phyloP scores from a whole-genome alignment of 441 rosid species.

The Pelargonium exstipulatum region DNA sequence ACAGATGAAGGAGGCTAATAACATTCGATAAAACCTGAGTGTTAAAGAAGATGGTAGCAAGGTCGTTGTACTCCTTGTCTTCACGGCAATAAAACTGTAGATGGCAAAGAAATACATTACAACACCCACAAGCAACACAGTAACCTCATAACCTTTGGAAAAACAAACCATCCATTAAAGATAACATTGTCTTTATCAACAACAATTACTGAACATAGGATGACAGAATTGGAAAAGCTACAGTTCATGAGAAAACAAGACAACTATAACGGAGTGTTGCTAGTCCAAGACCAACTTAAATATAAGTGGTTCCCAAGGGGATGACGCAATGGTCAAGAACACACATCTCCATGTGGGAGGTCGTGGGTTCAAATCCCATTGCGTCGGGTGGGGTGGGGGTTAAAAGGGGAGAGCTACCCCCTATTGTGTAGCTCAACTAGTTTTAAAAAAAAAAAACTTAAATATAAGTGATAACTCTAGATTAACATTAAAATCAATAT shows the following conservation, averaged over 20 bases:
- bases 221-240: not conserved
- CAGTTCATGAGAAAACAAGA: not conserved
- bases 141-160: not conserved
- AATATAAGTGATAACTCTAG: not conserved
- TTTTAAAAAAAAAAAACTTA: too few species aligned
- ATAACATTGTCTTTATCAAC: not conserved
- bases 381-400: too few species aligned
- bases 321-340: too few species aligned
- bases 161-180: not conserved
- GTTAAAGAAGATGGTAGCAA: constrained; percentile 94
- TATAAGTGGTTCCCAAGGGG: too few species aligned
- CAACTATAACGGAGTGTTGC: not conserved
- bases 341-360: too few species aligned
- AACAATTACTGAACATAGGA: not conserved
- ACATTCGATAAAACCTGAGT: constrained; percentile 59
- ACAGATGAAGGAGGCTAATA: constrained; percentile 6
- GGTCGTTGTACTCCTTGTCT: constrained; percentile 84
- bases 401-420: too few species aligned
- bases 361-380: too few species aligned
- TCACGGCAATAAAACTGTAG: constrained; percentile 81
- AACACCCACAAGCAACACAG: constrained; percentile 15
- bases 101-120: constrained; percentile 18
- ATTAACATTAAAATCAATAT: not conserved
- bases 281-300: not conserved
- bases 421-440: too few species aligned